These are phyloP conservation scores for Dactylis glomerata DNA, from an alignment of 176 grass and related monocot species.

Conservation along the genomic window DNA sequence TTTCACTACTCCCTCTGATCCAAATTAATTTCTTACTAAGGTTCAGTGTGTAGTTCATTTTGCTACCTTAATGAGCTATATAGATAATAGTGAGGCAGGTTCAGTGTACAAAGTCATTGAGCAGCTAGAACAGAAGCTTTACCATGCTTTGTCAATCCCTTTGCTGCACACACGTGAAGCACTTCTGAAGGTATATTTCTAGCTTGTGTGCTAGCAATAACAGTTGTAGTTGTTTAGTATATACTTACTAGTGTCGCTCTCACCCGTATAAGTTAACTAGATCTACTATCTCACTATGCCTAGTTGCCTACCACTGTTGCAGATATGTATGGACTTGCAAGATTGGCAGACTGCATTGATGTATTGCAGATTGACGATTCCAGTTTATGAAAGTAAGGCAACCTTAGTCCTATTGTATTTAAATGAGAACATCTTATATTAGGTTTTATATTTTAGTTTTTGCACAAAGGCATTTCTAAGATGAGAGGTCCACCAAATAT, in stretches of 20 bases:
- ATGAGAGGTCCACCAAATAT: neutral
- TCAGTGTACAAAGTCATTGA: slow-evolving; percentile 60
- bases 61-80: slow-evolving; percentile 37
- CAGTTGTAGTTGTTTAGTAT: neutral
- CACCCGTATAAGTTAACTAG: neutral
- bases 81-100: slow-evolving; percentile 71
- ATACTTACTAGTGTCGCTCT: neutral
- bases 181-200: slow-evolving; percentile 73
- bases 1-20: too few species aligned
- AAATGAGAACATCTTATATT: slow-evolving; percentile 13
- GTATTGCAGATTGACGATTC: slow-evolving; percentile 86
- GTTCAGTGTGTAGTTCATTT: too few species aligned
- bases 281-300: neutral
- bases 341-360: slow-evolving; percentile 69
- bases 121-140: slow-evolving; percentile 54
- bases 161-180: slow-evolving; percentile 78
- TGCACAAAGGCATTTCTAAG: neutral
- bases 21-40: too few species aligned
- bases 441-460: neutral
- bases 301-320: slow-evolving; percentile 29
- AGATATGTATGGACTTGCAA: slow-evolving; percentile 85
- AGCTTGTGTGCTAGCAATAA: neutral
- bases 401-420: slow-evolving; percentile 15
- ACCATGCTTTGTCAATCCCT: slow-evolving; percentile 61
- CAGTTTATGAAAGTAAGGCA: slow-evolving; percentile 78